Conservation (phyloP, 768 basidiomycete genomes). For the Pisolithus albus region DNA sequence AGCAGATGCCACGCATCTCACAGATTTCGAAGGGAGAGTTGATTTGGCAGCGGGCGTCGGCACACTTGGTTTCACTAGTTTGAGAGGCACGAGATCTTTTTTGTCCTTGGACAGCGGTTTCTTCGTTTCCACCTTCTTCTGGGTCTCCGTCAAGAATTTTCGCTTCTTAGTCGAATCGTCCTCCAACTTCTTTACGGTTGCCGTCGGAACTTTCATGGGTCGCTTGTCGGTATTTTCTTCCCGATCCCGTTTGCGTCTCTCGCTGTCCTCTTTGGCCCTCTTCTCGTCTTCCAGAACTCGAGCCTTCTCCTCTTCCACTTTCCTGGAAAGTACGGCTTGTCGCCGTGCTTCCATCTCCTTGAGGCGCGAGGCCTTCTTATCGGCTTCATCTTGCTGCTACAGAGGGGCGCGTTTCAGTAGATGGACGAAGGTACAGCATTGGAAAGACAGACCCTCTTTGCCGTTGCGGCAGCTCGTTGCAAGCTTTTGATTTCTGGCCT, state of each 20-base stretch:
- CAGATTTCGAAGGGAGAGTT: slow-evolving; percentile 28
- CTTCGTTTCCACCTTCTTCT: slow-evolving; percentile 54
- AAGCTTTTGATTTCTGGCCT: slow-evolving; percentile 77
- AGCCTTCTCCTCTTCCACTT: slow-evolving; percentile 70
- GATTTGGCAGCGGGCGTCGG: slow-evolving; percentile 21
- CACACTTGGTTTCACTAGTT: slow-evolving; percentile 24
- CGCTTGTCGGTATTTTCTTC: slow-evolving; percentile 72
- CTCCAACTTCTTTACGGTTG: slow-evolving; percentile 57
- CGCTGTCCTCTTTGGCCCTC: slow-evolving; percentile 65
- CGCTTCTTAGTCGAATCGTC: slow-evolving; percentile 71
- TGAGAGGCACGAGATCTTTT: slow-evolving; percentile 27
- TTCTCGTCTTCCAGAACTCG: slow-evolving; percentile 60
- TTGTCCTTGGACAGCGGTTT: slow-evolving; percentile 57
- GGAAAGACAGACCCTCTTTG: slow-evolving; percentile 68
- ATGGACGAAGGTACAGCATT: background rate
- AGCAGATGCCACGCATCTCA: slow-evolving; percentile 26
- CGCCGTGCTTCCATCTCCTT: slow-evolving; percentile 82
- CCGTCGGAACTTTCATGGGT: slow-evolving; percentile 39
- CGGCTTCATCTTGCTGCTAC: slow-evolving; percentile 86
- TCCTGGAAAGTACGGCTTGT: slow-evolving; percentile 62
- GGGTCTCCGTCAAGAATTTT: slow-evolving; percentile 45
- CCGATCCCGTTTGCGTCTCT: slow-evolving; percentile 74
- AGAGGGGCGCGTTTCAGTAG: slow-evolving; percentile 4
- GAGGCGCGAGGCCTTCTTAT: slow-evolving; percentile 65
- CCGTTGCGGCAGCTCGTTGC: slow-evolving; percentile 73